These are phyloP conservation scores for carrot (Daucus carota) DNA, from an alignment of 129 eudicot genomes.

Conservation along the genomic window DNA sequence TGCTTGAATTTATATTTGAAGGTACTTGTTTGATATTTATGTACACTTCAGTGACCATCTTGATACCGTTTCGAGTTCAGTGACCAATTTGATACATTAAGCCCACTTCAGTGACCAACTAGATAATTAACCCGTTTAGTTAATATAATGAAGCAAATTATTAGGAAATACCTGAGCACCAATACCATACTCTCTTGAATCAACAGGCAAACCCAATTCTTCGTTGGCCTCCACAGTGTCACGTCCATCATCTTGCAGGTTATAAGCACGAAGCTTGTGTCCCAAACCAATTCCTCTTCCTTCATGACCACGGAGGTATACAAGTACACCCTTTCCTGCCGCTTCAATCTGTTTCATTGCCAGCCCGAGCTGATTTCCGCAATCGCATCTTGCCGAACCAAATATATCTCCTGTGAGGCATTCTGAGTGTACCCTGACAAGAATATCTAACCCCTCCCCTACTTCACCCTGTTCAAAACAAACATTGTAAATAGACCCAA, in stretches of 20 bases:
- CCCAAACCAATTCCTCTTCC: constrained; percentile 97
- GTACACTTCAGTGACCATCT: no score
- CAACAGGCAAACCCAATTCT: constrained; percentile 86
- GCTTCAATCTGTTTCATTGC: constrained; percentile 84
- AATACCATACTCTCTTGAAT: constrained; percentile 76
- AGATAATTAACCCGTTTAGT: no score
- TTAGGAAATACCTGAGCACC: constrained; percentile 66
- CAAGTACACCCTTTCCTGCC: constrained; percentile 75
- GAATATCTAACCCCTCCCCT: constrained; percentile 68
- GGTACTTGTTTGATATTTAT: no score
- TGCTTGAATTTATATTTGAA: no score
- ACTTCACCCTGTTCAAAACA: constrained; percentile 63
- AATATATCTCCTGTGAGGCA: constrained; percentile 96
- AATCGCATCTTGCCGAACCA: constrained; percentile 90
- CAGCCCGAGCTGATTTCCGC: constrained; percentile 77
- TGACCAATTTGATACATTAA: no score
- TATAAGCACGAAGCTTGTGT: constrained; percentile 89
- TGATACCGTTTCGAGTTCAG: no score
- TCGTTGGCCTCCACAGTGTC: constrained; percentile 93
- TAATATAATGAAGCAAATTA: not conserved
- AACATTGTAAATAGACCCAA: not conserved
- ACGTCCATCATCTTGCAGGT: constrained; percentile 87
- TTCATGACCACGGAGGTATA: constrained; percentile 93
- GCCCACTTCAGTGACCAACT: no score
- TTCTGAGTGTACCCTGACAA: constrained; percentile 89